Conservation (phyloP, 2,329 filamentous ascomycete genomes). For the Didymella glomerata region DNA sequence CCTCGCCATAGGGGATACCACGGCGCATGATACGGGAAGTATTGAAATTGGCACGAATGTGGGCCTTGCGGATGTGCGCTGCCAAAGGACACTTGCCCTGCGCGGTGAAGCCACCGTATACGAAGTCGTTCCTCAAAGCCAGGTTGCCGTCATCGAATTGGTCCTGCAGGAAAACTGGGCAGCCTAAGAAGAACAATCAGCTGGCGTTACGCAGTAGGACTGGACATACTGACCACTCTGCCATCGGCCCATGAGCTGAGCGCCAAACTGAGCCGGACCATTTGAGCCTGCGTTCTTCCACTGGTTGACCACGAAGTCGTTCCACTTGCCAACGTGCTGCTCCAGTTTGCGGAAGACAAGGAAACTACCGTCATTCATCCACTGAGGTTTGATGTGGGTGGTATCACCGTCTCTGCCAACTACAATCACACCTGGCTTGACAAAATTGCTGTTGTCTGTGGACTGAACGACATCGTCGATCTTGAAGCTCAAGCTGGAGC, state of each 20-base stretch:
- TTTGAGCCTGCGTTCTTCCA: slow-evolving; percentile 13
- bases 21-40: slow-evolving; percentile 17
- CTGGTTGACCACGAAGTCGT: slow-evolving; percentile 12
- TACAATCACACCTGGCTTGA: slow-evolving; percentile 18
- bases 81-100: slow-evolving; percentile 17
- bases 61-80: slow-evolving; percentile 17
- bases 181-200: slow-evolving; percentile 5
- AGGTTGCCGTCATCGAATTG: slow-evolving; percentile 8
- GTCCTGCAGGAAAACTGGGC: slow-evolving; percentile 11
- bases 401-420: slow-evolving; percentile 12
- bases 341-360: slow-evolving; percentile 20
- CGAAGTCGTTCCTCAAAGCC: slow-evolving; percentile 16
- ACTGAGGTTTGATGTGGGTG: slow-evolving; percentile 10
- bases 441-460: slow-evolving; percentile 11
- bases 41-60: slow-evolving; percentile 6
- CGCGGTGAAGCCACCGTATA: slow-evolving; percentile 5
- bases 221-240: slow-evolving; percentile 10
- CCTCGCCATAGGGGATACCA: slow-evolving; percentile 20
- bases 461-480: slow-evolving; percentile 15
- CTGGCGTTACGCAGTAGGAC: background rate
- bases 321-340: slow-evolving; percentile 22
- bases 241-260: slow-evolving; percentile 22
- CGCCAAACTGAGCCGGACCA: slow-evolving; percentile 12
- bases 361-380: slow-evolving; percentile 22
- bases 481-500: slow-evolving; percentile 6